Base-by-base conservation (phyloP, 352 stramenopile species). In the Pythium periplocum region DNA sequence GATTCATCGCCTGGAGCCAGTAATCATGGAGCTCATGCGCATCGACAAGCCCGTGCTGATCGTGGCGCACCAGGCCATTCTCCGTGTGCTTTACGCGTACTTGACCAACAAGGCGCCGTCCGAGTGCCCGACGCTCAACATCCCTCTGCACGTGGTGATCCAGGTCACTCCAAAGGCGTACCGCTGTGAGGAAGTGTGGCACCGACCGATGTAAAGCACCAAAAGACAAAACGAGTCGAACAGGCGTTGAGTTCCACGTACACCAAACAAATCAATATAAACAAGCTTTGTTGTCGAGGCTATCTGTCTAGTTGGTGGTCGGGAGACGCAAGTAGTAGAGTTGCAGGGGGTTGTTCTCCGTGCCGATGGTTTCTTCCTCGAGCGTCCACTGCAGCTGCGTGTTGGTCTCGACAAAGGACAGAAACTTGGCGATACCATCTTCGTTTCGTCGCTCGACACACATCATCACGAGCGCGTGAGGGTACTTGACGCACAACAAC, bases 21-120 rank as follows among this genome's bases (percentile, higher is more conserved):
- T 99, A 39, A 97, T 98, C 62, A 96, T 96, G 49, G 96, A 99
- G 75, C 88, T 99, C 69, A 97, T 98, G 87, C 82, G 95, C 11
- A 96, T 95, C 48, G 81, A 96, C 45, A 90, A 97, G 50, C 86
- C 86, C 0, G 79, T 96, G 56, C 65, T 96, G 40, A 97, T 98
- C 62, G 83, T 98, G 4, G 92, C 86, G 41, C 95, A 98, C 68
- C 94, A 98, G 71, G 95, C 94, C 10, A 98, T 98, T 60, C 71
- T 98, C 44, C 84, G 95, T 30, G 94, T 98, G 51, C 61, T 98
- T 33, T 98, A 98, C 70, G 94, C 93, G 41, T 98, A 98, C 75
- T 86, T 98, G 57, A 98, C 96, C 61, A 97, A 97, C 61, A 86
- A 97, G 51, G 75, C 86, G 32, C 87, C 91, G 42, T 76, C 92